A percentile compares a stretch with the other conserved stretches of the same genome.
Evolutionary conservation across 441 rosid genomes (phyloP).

Genomic region (Omphalea diandra): DNA sequence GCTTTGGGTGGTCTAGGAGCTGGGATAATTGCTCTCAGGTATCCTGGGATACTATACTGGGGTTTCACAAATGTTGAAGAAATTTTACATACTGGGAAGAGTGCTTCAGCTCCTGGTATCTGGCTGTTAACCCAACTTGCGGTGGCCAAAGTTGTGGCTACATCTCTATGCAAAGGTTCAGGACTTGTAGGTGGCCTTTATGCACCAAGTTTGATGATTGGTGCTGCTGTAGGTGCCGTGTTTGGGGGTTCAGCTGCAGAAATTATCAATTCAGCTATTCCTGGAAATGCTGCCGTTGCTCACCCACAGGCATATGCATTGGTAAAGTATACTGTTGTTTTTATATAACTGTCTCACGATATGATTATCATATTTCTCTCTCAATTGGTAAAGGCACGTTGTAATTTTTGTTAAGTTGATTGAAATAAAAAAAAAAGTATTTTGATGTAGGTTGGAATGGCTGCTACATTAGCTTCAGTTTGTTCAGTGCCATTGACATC

Average conservation of each 20-base stretch:
- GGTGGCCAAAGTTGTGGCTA: conserved; percentile 94
- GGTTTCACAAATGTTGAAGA: conserved; percentile 99
- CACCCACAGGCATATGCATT: conserved; percentile 97
- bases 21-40: conserved; percentile 91
- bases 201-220: conserved; percentile 98
- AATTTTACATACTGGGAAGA: conserved; percentile 91
- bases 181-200: conserved; percentile 96
- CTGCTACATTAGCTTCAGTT: conserved; percentile 96
- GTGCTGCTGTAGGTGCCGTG: conserved; percentile 96
- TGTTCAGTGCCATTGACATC: conserved; percentile 99
- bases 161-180: conserved; percentile 94
- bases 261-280: conserved; percentile 83
- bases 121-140: conserved; percentile 88
- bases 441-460: conserved; percentile 90
- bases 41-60: conserved; percentile 97
- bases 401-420: conserved; percentile 10
- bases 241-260: conserved; percentile 95
- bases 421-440: conserved; percentile 19
- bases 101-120: conserved; percentile 97
- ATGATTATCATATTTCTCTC: neutral
- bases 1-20: conserved; percentile 97
- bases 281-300: conserved; percentile 96
- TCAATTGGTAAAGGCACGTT: conserved; percentile 8
- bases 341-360: neutral
- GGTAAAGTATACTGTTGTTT: conserved; percentile 43